Percentiles rank a stretch among this genome's conserved stretches.
phyloP scores from a whole-genome alignment of 768 basidiomycete species.

The Imleria badia region DNA sequence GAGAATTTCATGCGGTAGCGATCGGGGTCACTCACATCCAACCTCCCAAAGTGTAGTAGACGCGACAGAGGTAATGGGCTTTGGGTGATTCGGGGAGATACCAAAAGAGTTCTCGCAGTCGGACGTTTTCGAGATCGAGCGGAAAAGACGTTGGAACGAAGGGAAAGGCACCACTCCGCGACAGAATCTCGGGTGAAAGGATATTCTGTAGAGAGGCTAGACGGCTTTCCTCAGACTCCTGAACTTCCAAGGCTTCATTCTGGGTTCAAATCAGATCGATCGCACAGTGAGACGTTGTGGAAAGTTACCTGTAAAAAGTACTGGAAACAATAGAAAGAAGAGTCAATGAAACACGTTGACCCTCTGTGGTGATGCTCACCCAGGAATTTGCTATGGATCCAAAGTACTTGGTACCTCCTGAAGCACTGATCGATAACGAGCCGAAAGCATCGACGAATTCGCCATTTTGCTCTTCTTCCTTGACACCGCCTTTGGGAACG shows the following conservation, averaged over 20 bases:
- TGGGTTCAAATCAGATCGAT: constrained; percentile 27
- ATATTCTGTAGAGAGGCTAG: constrained; percentile 50
- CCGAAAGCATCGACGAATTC: constrained; percentile 82
- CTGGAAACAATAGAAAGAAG: constrained; percentile 34
- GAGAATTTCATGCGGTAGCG: not conserved
- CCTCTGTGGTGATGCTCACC: constrained; percentile 37
- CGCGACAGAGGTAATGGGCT: constrained; percentile 58
- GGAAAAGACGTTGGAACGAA: constrained; percentile 45
- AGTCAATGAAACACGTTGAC: not conserved
- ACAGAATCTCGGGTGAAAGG: constrained; percentile 62
- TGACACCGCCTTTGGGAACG: constrained; percentile 35
- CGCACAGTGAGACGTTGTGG: not conserved
- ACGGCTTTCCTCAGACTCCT: constrained; percentile 46
- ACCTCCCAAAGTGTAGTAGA: constrained; percentile 63
- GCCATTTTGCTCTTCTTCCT: constrained; percentile 63
- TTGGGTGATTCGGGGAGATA: constrained; percentile 64
- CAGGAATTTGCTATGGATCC: constrained; percentile 77
- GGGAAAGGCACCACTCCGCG: constrained; percentile 65
- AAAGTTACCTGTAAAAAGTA: constrained; percentile 67
- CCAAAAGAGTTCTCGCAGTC: constrained; percentile 60
- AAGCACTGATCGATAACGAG: constrained; percentile 68
- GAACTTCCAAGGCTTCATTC: constrained; percentile 63
- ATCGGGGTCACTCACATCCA: constrained; percentile 57
- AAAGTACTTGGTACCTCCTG: constrained; percentile 73
- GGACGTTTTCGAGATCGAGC: constrained; percentile 42